A percentile compares a stretch with the other conserved stretches of the same genome.
phyloP scores from a whole-genome alignment of 257 asterid species.

The Scutellaria barbata region DNA sequence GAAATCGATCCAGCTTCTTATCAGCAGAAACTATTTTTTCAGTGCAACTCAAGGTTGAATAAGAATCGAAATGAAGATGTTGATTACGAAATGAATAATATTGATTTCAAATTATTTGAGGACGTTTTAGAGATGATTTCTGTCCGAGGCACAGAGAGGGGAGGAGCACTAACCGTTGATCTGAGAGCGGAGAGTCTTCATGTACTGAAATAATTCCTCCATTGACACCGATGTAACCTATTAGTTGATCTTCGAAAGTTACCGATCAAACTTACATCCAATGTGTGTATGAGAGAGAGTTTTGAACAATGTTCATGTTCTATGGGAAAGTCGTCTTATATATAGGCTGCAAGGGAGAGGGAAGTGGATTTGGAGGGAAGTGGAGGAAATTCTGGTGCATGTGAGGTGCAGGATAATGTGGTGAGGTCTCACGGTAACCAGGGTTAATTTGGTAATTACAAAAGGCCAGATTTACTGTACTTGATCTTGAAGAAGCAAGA shows the following conservation, averaged over 20 bases:
- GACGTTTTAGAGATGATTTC: constrained; percentile 10
- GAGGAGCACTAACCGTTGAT: constrained; percentile 79
- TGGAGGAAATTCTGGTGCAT: constrained; percentile 18
- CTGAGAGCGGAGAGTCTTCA: constrained; percentile 87
- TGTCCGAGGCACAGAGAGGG: constrained; percentile 20
- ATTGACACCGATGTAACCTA: constrained; percentile 37
- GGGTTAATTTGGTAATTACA: constrained; percentile 32
- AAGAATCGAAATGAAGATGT: constrained; percentile 1
- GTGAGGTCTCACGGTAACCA: constrained; percentile 29
- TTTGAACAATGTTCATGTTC: not conserved
- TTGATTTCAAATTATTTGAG: constrained; percentile 6
- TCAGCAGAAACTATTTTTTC: constrained; percentile 1
- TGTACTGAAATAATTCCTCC: constrained; percentile 83
- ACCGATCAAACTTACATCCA: constrained; percentile 27
- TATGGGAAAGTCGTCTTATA: constrained; percentile 7
- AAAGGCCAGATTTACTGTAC: constrained; percentile 4
- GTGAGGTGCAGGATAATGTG: constrained; percentile 15
- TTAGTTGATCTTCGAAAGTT: not conserved
- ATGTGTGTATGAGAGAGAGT: not conserved
- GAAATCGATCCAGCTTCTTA: constrained; percentile 15
- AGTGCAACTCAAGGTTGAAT: constrained; percentile 13
- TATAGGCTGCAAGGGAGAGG: not conserved
- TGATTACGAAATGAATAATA: not conserved
- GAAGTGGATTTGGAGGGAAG: constrained; percentile 42
- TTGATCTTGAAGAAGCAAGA: constrained; percentile 6